Evolutionary conservation across 345 rosid species (phyloP), one percentile per base, ranked within the genome.

Genomic region (Raphanus sativus): DNA sequence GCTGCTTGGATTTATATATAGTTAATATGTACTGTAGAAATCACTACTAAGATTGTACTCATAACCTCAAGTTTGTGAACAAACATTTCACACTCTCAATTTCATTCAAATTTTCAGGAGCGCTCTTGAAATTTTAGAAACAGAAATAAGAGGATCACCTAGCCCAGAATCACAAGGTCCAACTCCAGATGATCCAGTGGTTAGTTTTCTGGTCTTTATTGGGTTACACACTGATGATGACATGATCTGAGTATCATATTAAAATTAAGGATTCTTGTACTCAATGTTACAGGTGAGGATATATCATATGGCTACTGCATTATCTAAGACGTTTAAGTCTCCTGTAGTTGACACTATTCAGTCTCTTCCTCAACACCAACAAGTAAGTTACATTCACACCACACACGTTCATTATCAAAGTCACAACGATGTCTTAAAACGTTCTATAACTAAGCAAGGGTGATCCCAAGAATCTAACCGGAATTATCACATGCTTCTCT

Each of bases 281-380:
- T 63, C 26, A 65, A 48, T 69, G 42, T 50, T 83, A 59, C 86
- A 91, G 96, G 96, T 91, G 55, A 86, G 83, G 77, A 85, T 94
- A 54, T 88, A 90, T 81, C 97, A 94, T 67, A 90, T 94, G 96
- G 92, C 86, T 68, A 69, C 74, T 83, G 92, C 93, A 62, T 79
- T 94, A 77, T 90, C 98, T 59, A 91, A 87, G 82, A 88, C 97
- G 61, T 94, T 84, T 75, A 85, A 79, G 74, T 90, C 91, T 30
- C 96, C 93, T 0, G 64, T 82, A 70, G 90, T 91, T 30, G 91
- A 91, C 73, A 94, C 91, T 62, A 94, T 94, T 36, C 93, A 86
- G 73, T 88, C 90, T 66, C 96, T 94, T 83, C 98, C 98, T 64
- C 97, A 89, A 71, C 97, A 94, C 79, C 98, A 94, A 75, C 97